These are phyloP conservation scores for Bruguiera gymnorhiza DNA, from an alignment of 345 rosid genomes.

Conservation along the genomic window DNA sequence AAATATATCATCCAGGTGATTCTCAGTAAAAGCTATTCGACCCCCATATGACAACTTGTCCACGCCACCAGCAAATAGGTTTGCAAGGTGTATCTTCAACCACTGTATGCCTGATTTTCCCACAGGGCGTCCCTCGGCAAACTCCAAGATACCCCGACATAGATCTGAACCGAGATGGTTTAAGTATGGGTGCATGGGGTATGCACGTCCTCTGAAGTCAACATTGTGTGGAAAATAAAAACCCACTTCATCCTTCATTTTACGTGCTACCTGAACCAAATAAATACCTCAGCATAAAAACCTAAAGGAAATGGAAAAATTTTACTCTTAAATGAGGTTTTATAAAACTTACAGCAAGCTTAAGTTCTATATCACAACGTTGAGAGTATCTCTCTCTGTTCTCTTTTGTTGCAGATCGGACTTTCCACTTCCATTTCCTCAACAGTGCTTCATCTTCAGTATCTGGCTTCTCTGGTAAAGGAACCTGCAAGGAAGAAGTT, in stretches of 20 bases:
- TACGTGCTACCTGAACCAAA: constrained; percentile 62
- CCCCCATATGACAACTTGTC: constrained; percentile 71
- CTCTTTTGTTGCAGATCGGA: constrained; percentile 50
- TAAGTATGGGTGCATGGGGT: constrained; percentile 85
- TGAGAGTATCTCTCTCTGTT: constrained; percentile 76
- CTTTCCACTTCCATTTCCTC: constrained; percentile 75
- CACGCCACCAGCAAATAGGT: constrained; percentile 78
- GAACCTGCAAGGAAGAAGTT: constrained; percentile 47
- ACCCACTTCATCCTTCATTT: constrained; percentile 77
- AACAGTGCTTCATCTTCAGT: constrained; percentile 63
- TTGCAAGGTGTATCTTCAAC: constrained; percentile 82
- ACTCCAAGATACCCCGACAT: constrained; percentile 79
- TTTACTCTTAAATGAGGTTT: constrained; percentile 7
- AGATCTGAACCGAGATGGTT: constrained; percentile 91
- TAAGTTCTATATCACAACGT: constrained; percentile 80
- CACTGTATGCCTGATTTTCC: constrained; percentile 69
- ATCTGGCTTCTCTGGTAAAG: constrained; percentile 72
- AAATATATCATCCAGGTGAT: constrained; percentile 68
- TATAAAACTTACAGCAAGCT: constrained; percentile 59
- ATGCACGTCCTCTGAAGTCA: constrained; percentile 90
- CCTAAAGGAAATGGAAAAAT: constrained; percentile 18
- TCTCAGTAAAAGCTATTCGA: constrained; percentile 65
- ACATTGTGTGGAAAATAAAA: constrained; percentile 80
- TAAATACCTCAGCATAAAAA: constrained; percentile 18
- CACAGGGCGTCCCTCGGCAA: constrained; percentile 74